Percentiles rank a stretch among this genome's conserved stretches.
Evolutionary conservation across 768 basidiomycete genomes (phyloP).

Genomic region (Leccinum arenicola): DNA sequence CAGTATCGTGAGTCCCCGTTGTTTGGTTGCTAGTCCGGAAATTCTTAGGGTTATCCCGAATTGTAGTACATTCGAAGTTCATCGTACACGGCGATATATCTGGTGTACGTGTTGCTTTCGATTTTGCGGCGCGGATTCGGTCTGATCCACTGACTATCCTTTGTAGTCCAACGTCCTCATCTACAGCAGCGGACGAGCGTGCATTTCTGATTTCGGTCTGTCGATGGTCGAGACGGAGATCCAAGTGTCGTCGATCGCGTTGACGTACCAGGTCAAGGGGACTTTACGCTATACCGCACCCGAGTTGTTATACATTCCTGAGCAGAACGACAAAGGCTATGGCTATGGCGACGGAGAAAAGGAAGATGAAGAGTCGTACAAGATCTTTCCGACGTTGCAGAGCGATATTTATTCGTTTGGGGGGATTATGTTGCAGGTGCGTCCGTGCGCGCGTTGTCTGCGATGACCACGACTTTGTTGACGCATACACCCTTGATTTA

Average conservation of each 20-base stretch:
- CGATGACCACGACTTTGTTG: neutral
- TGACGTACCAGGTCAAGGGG: slow-evolving; percentile 32
- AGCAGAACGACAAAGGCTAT: neutral
- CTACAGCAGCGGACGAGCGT: slow-evolving; percentile 38
- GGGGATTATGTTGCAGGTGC: slow-evolving; percentile 24
- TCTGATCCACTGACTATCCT: neutral
- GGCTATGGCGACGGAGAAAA: neutral
- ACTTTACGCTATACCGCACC: slow-evolving; percentile 52
- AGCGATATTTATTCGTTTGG: slow-evolving; percentile 40
- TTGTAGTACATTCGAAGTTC: slow-evolving; percentile 18
- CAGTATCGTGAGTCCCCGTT: slow-evolving; percentile 22
- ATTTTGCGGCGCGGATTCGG: neutral
- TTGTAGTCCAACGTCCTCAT: slow-evolving; percentile 45
- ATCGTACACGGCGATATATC: slow-evolving; percentile 28
- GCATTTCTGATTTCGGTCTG: slow-evolving; percentile 47
- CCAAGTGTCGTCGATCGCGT: slow-evolving; percentile 31
- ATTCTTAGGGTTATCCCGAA: neutral
- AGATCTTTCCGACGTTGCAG: slow-evolving; percentile 15
- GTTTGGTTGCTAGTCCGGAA: neutral
- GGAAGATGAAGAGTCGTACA: neutral
- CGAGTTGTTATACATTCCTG: slow-evolving; percentile 29
- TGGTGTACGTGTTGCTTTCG: slow-evolving; percentile 21
- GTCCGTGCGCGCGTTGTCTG: slow-evolving; percentile 1
- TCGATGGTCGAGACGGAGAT: slow-evolving; percentile 39
- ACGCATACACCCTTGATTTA: neutral